Percentiles rank a stretch among this genome's conserved stretches.
phyloP scores from a whole-genome alignment of 768 basidiomycete species.

The Termitomyces sp. region DNA sequence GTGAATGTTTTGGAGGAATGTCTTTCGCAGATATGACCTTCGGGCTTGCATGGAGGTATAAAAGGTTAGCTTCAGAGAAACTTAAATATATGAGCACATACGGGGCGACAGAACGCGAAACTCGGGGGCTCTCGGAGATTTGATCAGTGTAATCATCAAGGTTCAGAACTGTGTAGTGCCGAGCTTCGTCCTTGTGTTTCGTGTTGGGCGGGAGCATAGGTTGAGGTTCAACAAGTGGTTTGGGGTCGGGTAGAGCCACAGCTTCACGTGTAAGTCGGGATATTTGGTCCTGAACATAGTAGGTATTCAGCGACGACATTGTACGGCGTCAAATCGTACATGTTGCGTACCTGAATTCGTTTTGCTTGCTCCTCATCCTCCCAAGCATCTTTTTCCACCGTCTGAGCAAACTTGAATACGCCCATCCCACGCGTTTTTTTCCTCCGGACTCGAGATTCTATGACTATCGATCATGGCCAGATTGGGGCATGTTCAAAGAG shows the following conservation, averaged over 20 bases:
- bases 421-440: constrained; percentile 61
- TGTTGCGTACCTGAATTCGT: constrained; percentile 54
- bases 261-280: constrained; percentile 46
- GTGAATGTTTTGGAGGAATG: constrained; percentile 22
- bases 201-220: constrained; percentile 16
- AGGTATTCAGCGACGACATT: background rate
- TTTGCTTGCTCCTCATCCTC: constrained; percentile 53
- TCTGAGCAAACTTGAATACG: constrained; percentile 80
- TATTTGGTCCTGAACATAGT: constrained; percentile 46
- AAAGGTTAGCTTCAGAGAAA: background rate
- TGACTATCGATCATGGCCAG: constrained; percentile 19
- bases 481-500: constrained; percentile 9
- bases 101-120: constrained; percentile 35
- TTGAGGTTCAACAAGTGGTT: constrained; percentile 4
- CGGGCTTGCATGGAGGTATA: constrained; percentile 35
- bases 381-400: constrained; percentile 70
- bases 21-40: constrained; percentile 55
- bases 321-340: background rate
- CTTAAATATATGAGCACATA: constrained; percentile 16
- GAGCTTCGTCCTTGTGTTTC: constrained; percentile 32
- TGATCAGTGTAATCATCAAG: constrained; percentile 20
- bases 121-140: constrained; percentile 21
- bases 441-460: constrained; percentile 56
- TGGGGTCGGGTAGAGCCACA: constrained; percentile 17
- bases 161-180: constrained; percentile 52